phyloP scores from a whole-genome alignment of 495 filamentous ascomycete species.

The Penicillium silybi region DNA sequence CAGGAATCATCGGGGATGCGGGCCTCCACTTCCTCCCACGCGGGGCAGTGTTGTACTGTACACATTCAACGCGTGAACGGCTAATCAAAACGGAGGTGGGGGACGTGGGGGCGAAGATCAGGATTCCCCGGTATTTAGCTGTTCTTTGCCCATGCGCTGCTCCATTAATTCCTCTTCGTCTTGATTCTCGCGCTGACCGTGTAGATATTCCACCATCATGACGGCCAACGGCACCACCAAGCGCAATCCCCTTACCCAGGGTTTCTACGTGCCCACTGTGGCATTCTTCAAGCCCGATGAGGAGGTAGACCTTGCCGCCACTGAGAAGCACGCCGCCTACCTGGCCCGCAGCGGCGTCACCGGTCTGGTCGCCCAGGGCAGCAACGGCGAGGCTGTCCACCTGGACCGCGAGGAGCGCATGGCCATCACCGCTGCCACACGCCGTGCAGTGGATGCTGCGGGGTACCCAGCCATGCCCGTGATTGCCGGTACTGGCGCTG shows the following conservation, averaged over 20 bases:
- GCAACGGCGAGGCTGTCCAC: slow-evolving; percentile 87
- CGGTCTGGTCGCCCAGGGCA: slow-evolving; percentile 81
- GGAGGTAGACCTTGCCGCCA: slow-evolving; percentile 63
- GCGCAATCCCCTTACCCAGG: slow-evolving; percentile 35
- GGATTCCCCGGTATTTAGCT: slow-evolving; percentile 13
- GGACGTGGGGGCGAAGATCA: slow-evolving; percentile 21
- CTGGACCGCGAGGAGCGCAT: slow-evolving; percentile 67
- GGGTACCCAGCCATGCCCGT: slow-evolving; percentile 67
- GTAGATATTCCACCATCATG: slow-evolving; percentile 13
- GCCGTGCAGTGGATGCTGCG: slow-evolving; percentile 66
- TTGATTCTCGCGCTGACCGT: background rate
- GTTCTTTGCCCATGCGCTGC: slow-evolving; percentile 1
- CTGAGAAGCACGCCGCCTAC: slow-evolving; percentile 71
- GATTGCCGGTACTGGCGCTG: slow-evolving; percentile 79
- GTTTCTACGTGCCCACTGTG: slow-evolving; percentile 67
- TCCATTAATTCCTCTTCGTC: background rate
- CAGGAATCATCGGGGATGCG: background rate
- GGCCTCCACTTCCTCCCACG: slow-evolving; percentile 7
- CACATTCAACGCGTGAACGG: slow-evolving; percentile 8
- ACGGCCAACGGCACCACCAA: slow-evolving; percentile 19
- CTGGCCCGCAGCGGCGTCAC: slow-evolving; percentile 77
- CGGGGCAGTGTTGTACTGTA: background rate
- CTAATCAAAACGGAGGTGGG: slow-evolving; percentile 11
- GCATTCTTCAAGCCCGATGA: slow-evolving; percentile 63
- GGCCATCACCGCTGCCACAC: slow-evolving; percentile 67